Conservation (phyloP, 352 stramenopile species). For the Pythium aristosporum region DNA sequence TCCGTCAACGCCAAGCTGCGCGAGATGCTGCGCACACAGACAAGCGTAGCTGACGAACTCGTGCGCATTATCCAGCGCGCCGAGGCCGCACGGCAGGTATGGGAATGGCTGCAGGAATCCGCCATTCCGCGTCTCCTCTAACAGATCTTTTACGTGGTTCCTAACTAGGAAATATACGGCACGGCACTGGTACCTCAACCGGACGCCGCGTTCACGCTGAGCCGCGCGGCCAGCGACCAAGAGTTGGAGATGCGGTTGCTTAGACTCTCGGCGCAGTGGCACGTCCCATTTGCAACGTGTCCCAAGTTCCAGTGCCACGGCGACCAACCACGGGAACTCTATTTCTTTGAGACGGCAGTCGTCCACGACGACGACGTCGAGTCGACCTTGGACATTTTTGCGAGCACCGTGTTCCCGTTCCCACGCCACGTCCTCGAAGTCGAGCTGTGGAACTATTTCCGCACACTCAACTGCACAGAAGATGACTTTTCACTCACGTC, state of each 20-base stretch:
- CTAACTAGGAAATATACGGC: neutral
- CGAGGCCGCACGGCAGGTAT: slow-evolving; percentile 4
- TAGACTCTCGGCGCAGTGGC: slow-evolving; percentile 7
- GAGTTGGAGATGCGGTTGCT: neutral
- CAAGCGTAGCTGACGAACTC: neutral
- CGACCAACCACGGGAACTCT: neutral
- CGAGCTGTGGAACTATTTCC: slow-evolving; percentile 9
- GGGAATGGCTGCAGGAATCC: too few species aligned
- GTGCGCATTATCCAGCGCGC: slow-evolving; percentile 4
- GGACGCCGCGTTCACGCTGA: neutral
- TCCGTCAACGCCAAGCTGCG: neutral
- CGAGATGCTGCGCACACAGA: neutral
- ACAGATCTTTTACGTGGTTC: neutral
- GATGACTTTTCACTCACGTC: slow-evolving; percentile 6
- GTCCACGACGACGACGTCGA: neutral
- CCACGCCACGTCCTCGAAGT: neutral
- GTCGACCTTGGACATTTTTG: slow-evolving; percentile 1
- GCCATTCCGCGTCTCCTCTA: neutral
- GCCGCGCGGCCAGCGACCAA: slow-evolving; percentile 1
- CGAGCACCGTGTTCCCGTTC: neutral
- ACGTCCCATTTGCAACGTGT: slow-evolving; percentile 1
- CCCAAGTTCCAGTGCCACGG: neutral
- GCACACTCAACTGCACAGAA: neutral
- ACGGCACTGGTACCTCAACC: neutral
- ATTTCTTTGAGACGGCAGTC: slow-evolving; percentile 4